These are phyloP conservation scores for Eucalyptus coolabah DNA, from an alignment of 345 rosid species.

Conservation along the genomic window DNA sequence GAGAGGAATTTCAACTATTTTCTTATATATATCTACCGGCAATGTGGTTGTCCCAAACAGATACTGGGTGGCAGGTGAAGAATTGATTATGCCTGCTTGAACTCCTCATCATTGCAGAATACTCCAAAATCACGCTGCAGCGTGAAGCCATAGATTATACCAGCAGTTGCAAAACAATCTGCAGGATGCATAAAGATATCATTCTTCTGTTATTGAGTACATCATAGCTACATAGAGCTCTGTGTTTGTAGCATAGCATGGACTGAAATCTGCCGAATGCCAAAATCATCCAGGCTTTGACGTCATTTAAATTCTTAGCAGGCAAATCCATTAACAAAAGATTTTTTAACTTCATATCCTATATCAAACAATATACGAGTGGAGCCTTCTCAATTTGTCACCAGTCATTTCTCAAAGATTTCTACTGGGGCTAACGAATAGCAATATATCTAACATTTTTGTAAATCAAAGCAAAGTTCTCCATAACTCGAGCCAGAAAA, in stretches of 20 bases:
- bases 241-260: no score
- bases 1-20: slow-evolving; percentile 70
- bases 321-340: no score
- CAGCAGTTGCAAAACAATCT: not conserved
- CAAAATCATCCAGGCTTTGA: no score
- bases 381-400: no score
- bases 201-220: no score
- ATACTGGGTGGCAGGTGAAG: slow-evolving; percentile 5
- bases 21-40: slow-evolving; percentile 69
- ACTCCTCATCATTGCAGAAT: slow-evolving; percentile 67
- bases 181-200: not conserved
- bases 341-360: no score
- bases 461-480: not conserved
- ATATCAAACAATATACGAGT: no score
- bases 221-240: no score
- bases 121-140: slow-evolving; percentile 75
- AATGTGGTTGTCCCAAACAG: slow-evolving; percentile 93
- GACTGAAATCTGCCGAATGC: no score
- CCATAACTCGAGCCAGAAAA: not conserved
- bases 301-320: no score
- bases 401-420: no score
- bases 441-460: not conserved
- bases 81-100: slow-evolving; percentile 42
- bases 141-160: not conserved
- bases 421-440: no score